Percentiles rank a stretch among this genome's conserved stretches.
Evolutionary conservation across 306 rosid genomes (phyloP).

Genomic region (Abrus precatorius): DNA sequence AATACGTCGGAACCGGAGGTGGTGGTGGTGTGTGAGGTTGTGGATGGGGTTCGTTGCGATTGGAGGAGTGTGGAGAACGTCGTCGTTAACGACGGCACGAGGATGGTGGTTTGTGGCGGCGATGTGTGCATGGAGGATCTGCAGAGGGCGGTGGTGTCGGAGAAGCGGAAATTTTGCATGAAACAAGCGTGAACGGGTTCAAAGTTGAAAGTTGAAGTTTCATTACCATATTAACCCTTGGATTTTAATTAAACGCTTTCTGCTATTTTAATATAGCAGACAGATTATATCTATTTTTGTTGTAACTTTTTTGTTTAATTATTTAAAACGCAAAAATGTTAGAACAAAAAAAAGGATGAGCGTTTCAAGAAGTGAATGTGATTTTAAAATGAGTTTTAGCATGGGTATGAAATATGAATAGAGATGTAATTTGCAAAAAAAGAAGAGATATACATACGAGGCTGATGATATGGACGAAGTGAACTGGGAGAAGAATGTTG

Average conservation of each 20-base stretch:
- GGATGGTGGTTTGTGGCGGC: conserved; percentile 64
- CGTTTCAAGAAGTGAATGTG: not conserved
- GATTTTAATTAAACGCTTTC: not conserved
- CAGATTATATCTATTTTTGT: not conserved
- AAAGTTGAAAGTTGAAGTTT: not conserved
- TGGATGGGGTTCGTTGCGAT: conserved; percentile 41
- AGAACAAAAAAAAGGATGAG: not conserved
- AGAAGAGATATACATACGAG: not conserved
- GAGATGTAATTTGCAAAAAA: not conserved
- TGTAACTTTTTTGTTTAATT: not conserved
- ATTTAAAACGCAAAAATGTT: not conserved
- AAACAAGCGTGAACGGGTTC: conserved; percentile 1
- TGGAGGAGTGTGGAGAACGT: conserved; percentile 63
- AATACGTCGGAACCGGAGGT: conserved; percentile 52
- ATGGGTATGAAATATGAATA: too few species aligned
- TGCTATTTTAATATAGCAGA: not conserved
- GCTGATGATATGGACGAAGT: too few species aligned
- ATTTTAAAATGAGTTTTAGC: not conserved
- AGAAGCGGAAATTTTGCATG: conserved; percentile 41
- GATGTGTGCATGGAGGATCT: conserved; percentile 58
- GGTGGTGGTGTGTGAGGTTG: conserved; percentile 61
- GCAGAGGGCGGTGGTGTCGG: conserved; percentile 41
- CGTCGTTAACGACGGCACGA: conserved; percentile 28
- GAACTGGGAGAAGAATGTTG: not conserved
- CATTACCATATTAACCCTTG: too few species aligned